Percentiles rank a stretch among this genome's conserved stretches.
phyloP scores from a whole-genome alignment of 2,329 filamentous ascomycete species.

The Alternaria sp. region DNA sequence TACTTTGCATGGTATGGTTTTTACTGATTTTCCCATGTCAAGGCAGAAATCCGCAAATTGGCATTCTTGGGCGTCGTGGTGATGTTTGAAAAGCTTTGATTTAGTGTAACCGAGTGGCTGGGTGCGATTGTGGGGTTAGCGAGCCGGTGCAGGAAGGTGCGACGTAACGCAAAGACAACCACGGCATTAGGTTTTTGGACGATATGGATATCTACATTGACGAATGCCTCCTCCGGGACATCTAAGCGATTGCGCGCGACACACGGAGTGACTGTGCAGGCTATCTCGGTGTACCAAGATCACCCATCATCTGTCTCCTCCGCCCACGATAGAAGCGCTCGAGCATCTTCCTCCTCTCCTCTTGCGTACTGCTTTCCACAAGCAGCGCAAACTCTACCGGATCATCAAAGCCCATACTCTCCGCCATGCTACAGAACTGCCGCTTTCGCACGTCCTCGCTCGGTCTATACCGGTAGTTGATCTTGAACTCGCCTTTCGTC shows the following conservation, averaged over 20 bases:
- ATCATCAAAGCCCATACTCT: conserved; percentile 75
- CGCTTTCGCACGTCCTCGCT: conserved; percentile 74
- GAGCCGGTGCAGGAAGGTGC: background rate
- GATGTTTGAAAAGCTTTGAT: background rate
- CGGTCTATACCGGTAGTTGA: conserved; percentile 71
- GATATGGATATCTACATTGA: background rate
- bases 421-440: conserved; percentile 92
- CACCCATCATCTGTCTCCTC: conserved; percentile 53
- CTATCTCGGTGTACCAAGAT: conserved; percentile 1
- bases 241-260: background rate
- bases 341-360: conserved; percentile 76
- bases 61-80: background rate
- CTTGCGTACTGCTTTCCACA: conserved; percentile 89
- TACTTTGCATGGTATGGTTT: background rate
- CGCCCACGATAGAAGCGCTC: conserved; percentile 79
- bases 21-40: background rate
- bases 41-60: background rate
- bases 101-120: background rate
- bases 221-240: background rate
- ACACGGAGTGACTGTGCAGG: background rate
- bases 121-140: background rate
- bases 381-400: conserved; percentile 86
- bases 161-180: background rate
- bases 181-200: background rate
- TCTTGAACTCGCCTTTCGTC: conserved; percentile 46